Evolutionary conservation across 352 stramenopile genomes (phyloP).

Genomic region (Phytophthora pisi): DNA sequence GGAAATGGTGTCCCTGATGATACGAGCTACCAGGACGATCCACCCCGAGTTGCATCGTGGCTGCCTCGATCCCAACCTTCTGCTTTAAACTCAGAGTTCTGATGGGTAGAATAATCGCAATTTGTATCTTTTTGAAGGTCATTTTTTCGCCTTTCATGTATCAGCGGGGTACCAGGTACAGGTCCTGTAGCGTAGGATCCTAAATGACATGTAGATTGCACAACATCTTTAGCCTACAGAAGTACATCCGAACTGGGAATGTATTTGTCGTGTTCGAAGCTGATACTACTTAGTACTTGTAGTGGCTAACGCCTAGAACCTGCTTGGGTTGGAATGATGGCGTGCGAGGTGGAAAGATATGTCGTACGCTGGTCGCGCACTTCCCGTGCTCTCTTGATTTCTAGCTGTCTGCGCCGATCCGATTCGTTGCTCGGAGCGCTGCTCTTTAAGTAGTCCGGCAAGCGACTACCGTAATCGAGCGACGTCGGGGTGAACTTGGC

Average conservation of each 20-base stretch:
- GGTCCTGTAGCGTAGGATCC: too few relatives aligned
- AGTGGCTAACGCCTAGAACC: conserved; percentile 18
- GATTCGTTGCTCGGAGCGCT: conserved; percentile 40
- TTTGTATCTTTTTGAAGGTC: too few relatives aligned
- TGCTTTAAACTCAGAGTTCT: neutral
- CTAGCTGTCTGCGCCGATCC: conserved; percentile 39
- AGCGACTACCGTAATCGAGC: conserved; percentile 49
- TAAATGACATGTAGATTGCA: too few relatives aligned
- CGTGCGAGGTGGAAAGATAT: conserved; percentile 67
- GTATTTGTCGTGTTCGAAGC: too few relatives aligned
- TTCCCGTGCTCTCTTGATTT: conserved; percentile 50
- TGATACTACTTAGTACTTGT: too few relatives aligned
- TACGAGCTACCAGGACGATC: neutral
- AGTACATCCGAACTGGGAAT: too few relatives aligned
- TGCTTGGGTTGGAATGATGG: conserved; percentile 44
- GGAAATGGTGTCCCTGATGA: neutral
- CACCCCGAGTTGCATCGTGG: neutral
- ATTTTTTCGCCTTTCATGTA: too few relatives aligned
- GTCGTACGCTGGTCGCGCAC: conserved; percentile 42
- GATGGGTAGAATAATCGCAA: too few relatives aligned
- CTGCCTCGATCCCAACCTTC: neutral
- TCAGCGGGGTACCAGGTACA: too few relatives aligned
- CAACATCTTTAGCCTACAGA: too few relatives aligned
- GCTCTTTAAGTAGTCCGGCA: conserved; percentile 34
- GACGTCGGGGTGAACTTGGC: conserved; percentile 66